These are phyloP conservation scores for Symbiodinium pilosum DNA, from an alignment of 73 alveolate species.

Conservation along the genomic window DNA sequence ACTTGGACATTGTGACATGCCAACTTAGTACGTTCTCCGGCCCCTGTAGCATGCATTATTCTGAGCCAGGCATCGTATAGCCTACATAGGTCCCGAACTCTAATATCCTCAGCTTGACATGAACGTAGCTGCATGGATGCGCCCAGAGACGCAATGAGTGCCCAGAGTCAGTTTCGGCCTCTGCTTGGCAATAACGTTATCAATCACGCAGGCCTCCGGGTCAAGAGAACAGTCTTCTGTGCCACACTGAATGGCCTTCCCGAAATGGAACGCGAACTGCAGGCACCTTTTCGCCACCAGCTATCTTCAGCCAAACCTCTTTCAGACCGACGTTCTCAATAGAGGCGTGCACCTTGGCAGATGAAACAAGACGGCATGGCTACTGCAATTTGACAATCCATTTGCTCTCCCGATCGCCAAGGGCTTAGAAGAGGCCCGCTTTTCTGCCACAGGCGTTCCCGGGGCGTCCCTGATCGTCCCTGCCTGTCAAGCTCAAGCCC, in stretches of 20 bases:
- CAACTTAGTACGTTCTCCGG: background rate
- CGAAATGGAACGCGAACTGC: background rate
- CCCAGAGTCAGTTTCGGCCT: slow-evolving; percentile 58
- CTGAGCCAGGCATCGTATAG: slow-evolving; percentile 32
- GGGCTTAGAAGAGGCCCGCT: too few relatives aligned
- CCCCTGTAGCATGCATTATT: background rate
- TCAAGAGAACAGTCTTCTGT: too few relatives aligned
- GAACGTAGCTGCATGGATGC: background rate
- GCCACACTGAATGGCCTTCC: background rate
- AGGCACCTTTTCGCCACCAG: slow-evolving; percentile 79
- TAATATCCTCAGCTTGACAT: slow-evolving; percentile 18
- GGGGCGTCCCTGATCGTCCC: background rate
- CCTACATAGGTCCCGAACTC: slow-evolving; percentile 93
- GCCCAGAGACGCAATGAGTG: background rate
- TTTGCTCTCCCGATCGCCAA: too few relatives aligned
- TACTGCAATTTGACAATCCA: too few relatives aligned
- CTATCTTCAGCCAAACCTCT: slow-evolving; percentile 89
- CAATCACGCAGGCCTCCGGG: slow-evolving; percentile 85
- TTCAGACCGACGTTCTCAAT: slow-evolving; percentile 86
- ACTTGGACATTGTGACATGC: background rate
- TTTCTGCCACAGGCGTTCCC: too few relatives aligned
- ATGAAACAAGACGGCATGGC: too few relatives aligned
- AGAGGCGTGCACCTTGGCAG: slow-evolving; percentile 88
- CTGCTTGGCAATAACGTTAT: slow-evolving; percentile 75
- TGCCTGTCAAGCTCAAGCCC: background rate